Evolutionary conservation across 2,329 filamentous ascomycete genomes (phyloP).

Genomic region (Didymellaceae sp.): DNA sequence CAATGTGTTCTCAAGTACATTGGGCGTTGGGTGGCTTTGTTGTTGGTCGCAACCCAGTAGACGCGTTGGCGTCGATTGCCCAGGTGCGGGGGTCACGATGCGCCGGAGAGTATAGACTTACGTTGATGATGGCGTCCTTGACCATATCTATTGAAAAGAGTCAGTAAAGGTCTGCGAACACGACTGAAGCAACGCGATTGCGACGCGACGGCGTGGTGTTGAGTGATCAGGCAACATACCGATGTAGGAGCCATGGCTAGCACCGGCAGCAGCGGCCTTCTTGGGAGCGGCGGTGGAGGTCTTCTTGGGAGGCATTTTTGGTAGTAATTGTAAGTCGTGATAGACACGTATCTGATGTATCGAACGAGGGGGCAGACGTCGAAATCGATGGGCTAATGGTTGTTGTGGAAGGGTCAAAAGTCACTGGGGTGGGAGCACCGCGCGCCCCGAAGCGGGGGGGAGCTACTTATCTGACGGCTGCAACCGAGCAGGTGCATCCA

Average conservation of each 20-base stretch:
- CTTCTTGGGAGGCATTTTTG: constrained; percentile 73
- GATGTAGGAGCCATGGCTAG: constrained; percentile 70
- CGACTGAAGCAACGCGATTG: constrained; percentile 44
- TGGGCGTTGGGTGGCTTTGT: constrained; percentile 23
- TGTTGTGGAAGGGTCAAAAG: constrained; percentile 37
- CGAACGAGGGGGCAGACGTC: constrained; percentile 38
- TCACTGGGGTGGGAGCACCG: constrained; percentile 32
- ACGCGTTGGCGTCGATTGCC: constrained; percentile 44
- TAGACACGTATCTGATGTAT: constrained; percentile 40
- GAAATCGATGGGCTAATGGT: constrained; percentile 28
- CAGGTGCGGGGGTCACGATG: constrained; percentile 50
- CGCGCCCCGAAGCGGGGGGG: constrained; percentile 37
- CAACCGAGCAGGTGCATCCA: constrained; percentile 34
- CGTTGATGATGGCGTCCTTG: constrained; percentile 73
- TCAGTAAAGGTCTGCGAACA: constrained; percentile 64
- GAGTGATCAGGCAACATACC: constrained; percentile 60
- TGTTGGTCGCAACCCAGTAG: constrained; percentile 39
- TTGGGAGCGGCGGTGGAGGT: constrained; percentile 61
- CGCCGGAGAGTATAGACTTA: constrained; percentile 65
- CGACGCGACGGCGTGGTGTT: constrained; percentile 56
- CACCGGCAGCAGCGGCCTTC: constrained; percentile 61
- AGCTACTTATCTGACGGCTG: constrained; percentile 40
- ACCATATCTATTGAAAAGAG: constrained; percentile 68
- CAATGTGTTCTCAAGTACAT: constrained; percentile 24
- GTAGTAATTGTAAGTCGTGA: constrained; percentile 35